phyloP scores from a whole-genome alignment of 2,329 filamentous ascomycete species.

The Penicillium expansum region DNA sequence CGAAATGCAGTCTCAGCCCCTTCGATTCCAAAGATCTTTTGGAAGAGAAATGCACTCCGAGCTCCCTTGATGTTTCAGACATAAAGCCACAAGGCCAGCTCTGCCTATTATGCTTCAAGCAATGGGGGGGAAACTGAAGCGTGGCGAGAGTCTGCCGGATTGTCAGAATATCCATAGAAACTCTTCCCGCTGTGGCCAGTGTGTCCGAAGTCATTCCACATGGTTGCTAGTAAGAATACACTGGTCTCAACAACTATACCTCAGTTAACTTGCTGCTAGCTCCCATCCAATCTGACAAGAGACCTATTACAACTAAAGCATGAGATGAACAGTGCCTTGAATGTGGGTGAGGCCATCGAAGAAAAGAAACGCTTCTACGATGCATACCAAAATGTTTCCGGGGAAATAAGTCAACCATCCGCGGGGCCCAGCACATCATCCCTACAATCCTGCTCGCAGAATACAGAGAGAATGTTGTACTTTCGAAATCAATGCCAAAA shows the following conservation, averaged over 20 bases:
- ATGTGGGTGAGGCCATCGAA: neutral
- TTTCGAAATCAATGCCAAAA: neutral
- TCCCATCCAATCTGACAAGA: neutral
- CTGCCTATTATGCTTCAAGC: neutral
- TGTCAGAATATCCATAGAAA: neutral
- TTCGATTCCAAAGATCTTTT: neutral
- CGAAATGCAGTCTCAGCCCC: neutral
- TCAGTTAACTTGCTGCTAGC: neutral
- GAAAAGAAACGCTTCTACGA: neutral
- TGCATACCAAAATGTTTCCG: neutral
- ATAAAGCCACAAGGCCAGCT: neutral
- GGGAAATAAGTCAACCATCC: neutral
- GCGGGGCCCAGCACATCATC: neutral
- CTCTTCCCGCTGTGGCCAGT: neutral
- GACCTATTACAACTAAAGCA: neutral
- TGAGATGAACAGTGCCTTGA: neutral
- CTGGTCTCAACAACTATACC: neutral
- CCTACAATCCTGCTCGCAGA: no score
- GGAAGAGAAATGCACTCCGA: neutral
- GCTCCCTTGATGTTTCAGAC: neutral
- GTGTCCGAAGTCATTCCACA: neutral
- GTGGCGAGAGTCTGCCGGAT: neutral
- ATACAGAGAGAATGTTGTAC: no score
- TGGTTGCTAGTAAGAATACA: neutral
- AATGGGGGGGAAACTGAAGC: neutral